These are phyloP conservation scores for Pseudogymnoascus sp. DNA, from an alignment of 2,329 filamentous ascomycete species.

Conservation along the genomic window DNA sequence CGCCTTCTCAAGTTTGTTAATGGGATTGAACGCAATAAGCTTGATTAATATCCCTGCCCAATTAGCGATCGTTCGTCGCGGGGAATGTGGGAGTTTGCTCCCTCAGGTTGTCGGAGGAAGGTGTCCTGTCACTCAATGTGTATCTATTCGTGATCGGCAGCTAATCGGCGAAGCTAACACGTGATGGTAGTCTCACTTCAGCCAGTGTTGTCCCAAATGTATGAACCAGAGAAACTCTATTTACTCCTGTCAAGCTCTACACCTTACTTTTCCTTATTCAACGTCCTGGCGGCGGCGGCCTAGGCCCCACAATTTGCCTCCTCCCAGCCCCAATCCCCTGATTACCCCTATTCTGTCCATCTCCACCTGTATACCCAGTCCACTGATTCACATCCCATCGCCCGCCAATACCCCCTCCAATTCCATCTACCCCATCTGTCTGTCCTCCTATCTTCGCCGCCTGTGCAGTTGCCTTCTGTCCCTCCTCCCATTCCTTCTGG, in stretches of 20 bases:
- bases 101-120: not conserved
- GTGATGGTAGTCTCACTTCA: not conserved
- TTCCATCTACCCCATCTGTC: slow-evolving; percentile 47
- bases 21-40: not conserved
- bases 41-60: not conserved
- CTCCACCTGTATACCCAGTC: slow-evolving; percentile 65
- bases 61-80: not conserved
- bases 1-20: not conserved
- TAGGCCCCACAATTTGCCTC: slow-evolving; percentile 71
- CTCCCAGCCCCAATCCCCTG: slow-evolving; percentile 61
- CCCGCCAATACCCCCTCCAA: slow-evolving; percentile 57
- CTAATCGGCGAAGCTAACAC: not conserved
- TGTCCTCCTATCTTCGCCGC: slow-evolving; percentile 41
- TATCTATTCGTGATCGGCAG: not conserved
- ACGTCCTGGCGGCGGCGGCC: slow-evolving; percentile 47
- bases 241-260: not conserved
- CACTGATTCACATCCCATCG: slow-evolving; percentile 72
- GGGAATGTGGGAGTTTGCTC: not conserved
- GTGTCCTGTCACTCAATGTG: not conserved
- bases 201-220: not conserved
- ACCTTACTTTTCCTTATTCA: not conserved
- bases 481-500: slow-evolving; percentile 62
- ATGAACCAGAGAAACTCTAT: not conserved
- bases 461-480: slow-evolving; percentile 56
- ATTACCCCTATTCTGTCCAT: slow-evolving; percentile 59